Base-by-base conservation (phyloP, 164 flowering plant genomes). In the Echeveria elegans region DNA sequence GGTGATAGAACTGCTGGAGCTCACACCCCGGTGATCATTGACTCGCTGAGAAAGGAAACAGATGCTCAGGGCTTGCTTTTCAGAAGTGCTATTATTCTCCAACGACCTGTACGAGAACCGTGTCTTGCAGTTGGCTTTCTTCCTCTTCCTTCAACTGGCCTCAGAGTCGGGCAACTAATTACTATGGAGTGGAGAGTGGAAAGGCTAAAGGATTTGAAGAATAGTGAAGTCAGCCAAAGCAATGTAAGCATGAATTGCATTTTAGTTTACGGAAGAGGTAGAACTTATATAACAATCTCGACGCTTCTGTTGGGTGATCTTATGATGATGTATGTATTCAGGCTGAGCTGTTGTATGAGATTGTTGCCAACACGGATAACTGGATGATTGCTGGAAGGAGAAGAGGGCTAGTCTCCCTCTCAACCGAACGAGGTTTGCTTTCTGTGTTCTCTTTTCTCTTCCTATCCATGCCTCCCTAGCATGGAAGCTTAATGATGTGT, bases 301-400 rank as follows among this genome's bases (percentile, higher is more conserved):
- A n/a, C 38, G 19, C 23, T 63, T 11, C 38, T 63, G 47, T 18
- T 63, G 38, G 8, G 26, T 3, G n/a, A n/a, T 63, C 26, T 5
- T 14, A 4, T 32, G 23, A 31, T 32, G 16, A 36, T 36, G 65
- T 34, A 36, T 34, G 60, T n/a, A n/a, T n/a, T n/a, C 86, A 87
- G 94, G 92, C 85, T 78, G 96, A 95, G 74, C 82, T 95, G 50
- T 72, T 89, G 50, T 95, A 88, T 77, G 97, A 95, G 82, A 84
- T 95, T 41, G 77, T 76, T 67, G 97, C 93, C 50, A 87, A 82
- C 82, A 66, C 90, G 9, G 88, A 85, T 53, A 85, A 82, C 73
- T 95, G 99, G 99, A 95, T 95, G 99, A 84, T 95, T 73, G 99
- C 99, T 69, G 99, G 99, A 66, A 87, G 99, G 80, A 95, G 88